phyloP scores from a whole-genome alignment of 306 rosid species.

The Adenanthera pavonina region DNA sequence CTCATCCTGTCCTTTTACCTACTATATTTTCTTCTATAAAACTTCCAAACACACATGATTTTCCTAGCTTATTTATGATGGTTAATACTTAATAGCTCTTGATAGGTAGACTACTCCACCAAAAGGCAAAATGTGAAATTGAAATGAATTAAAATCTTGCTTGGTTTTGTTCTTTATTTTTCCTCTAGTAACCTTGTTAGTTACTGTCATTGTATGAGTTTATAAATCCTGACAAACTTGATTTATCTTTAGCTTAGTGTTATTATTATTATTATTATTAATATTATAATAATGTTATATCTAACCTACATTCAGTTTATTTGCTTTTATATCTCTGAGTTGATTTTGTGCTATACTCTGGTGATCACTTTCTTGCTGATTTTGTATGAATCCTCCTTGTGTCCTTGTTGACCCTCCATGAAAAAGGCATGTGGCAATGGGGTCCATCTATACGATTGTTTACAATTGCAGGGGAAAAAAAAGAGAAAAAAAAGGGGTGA shows the following conservation, averaged over 20 bases:
- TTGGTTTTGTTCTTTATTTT: neutral
- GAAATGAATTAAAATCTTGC: neutral
- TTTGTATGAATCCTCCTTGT: neutral
- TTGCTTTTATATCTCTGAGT: neutral
- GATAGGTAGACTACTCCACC: neutral
- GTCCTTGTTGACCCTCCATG: neutral
- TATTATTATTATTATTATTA: neutral
- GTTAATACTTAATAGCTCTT: neutral
- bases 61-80: neutral
- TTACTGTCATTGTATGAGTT: neutral
- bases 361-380: neutral
- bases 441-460: too few species aligned
- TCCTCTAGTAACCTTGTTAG: neutral
- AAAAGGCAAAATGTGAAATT: neutral
- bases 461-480: too few species aligned
- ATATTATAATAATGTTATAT: neutral
- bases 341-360: neutral
- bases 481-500: too few species aligned
- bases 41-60: too few species aligned
- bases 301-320: neutral
- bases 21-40: too few species aligned
- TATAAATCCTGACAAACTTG: neutral
- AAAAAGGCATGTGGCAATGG: too few species aligned
- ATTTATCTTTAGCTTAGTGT: neutral
- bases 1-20: neutral